A percentile compares a stretch with the other conserved stretches of the same genome.
phyloP scores from a whole-genome alignment of 2,329 filamentous ascomycete genomes.

The Chalaropsis ovoidea region DNA sequence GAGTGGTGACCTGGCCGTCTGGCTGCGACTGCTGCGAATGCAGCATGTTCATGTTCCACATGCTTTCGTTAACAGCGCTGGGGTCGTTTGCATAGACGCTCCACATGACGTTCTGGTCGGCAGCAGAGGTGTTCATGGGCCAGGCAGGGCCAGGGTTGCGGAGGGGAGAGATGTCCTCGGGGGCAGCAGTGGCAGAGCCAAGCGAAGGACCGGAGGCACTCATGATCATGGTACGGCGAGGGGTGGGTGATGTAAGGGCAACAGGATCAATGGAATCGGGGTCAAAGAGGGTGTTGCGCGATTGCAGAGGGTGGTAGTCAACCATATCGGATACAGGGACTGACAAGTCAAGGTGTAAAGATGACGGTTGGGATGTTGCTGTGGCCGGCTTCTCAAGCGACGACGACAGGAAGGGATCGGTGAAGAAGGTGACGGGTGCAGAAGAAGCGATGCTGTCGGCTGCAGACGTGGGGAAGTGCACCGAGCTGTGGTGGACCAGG shows the following conservation, averaged over 20 bases:
- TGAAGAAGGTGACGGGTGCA: not conserved
- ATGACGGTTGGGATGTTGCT: not conserved
- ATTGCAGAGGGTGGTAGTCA: not conserved
- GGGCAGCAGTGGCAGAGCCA: not conserved
- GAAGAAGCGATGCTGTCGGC: not conserved
- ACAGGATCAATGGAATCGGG: not conserved
- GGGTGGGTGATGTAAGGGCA: not conserved
- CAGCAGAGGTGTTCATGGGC: not conserved
- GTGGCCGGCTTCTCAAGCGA: not conserved
- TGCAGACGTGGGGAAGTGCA: not conserved
- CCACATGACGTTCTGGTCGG: not conserved
- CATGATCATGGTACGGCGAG: not conserved
- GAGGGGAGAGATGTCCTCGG: not conserved
- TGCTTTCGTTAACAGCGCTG: not conserved
- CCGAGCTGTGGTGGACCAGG: not conserved
- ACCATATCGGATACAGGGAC: not conserved
- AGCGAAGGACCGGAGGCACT: not conserved
- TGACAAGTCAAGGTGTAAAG: not conserved
- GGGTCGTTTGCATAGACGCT: not conserved
- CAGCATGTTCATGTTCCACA: not conserved
- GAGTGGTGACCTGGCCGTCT: not conserved
- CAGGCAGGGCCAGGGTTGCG: not conserved
- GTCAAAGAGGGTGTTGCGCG: not conserved
- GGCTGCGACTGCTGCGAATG: not conserved
- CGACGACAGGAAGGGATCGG: not conserved